Evolutionary conservation across 441 rosid genomes (phyloP).

Genomic region (Pelargonium australe): DNA sequence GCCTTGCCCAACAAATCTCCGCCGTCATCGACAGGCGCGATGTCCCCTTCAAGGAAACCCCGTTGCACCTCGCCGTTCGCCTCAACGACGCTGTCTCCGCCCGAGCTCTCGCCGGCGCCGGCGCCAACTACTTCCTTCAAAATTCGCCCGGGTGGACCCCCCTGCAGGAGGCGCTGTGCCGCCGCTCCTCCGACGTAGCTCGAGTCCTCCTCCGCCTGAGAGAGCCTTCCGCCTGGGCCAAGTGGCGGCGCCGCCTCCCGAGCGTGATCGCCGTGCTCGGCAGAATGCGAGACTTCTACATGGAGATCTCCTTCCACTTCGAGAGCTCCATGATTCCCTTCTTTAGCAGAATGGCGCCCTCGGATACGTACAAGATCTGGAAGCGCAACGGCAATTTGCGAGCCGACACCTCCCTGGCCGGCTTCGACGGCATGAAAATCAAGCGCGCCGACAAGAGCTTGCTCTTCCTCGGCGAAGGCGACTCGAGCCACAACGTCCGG

Average conservation of each 20-base stretch:
- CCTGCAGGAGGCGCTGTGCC: constrained; percentile 72
- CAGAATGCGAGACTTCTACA: constrained; percentile 88
- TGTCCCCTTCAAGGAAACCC: constrained; percentile 71
- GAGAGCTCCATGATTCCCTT: constrained; percentile 96
- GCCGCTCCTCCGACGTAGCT: constrained; percentile 54
- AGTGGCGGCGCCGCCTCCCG: constrained; percentile 87
- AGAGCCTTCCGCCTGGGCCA: constrained; percentile 71
- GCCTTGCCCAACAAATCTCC: constrained; percentile 55
- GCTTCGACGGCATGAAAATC: constrained; percentile 84
- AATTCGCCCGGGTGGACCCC: constrained; percentile 76
- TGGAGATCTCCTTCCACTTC: constrained; percentile 89
- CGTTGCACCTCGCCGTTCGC: constrained; percentile 80
- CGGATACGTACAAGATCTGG: constrained; percentile 94
- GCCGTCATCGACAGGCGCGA: constrained; percentile 70
- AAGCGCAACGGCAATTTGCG: constrained; percentile 83
- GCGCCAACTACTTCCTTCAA: constrained; percentile 68
- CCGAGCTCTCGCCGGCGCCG: constrained; percentile 46
- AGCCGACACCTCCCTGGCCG: constrained; percentile 75
- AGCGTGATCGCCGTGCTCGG: constrained; percentile 55
- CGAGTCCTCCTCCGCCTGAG: constrained; percentile 45
- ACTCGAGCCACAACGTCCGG: constrained; percentile 39
- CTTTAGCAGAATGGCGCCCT: constrained; percentile 78
- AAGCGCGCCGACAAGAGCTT: constrained; percentile 86
- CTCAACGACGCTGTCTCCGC: constrained; percentile 52
- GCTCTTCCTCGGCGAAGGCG: constrained; percentile 80